Base-by-base conservation (phyloP, 2,329 filamentous ascomycete species). In the Fusarium sp. region DNA sequence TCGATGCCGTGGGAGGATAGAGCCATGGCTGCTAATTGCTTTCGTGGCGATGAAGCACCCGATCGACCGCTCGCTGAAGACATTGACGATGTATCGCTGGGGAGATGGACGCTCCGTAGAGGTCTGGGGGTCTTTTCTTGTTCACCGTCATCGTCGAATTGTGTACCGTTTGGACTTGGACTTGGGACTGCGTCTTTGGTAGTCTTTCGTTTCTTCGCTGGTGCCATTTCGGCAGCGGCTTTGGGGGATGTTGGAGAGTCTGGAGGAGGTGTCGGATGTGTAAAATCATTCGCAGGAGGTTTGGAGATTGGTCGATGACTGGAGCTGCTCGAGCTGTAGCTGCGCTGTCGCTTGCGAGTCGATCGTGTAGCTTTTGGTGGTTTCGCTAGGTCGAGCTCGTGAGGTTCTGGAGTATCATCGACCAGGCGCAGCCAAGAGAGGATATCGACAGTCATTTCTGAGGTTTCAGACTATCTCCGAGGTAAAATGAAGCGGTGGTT, bases 391-490 rank as follows among this genome's bases (percentile, higher is more conserved):
- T 44, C 12, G 8, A n/a, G 15, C 24, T 61, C 34, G 12, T 36
- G 24, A 4, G 70, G 5, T 4, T 22, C 12, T 24, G 38, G 3
- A 39, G 26, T 36, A 30, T 45, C 15, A 8, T 55, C 24, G 8
- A 24, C 28, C 41, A 38, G 30, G n/a, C 51, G 50, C 32, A 55
- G 18, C n/a, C 28, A 64, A 22, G 28, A 39, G 7, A 38, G 22
- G 12, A 70, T 26, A 5, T 44, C 20, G 2, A 54, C 8, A 42
- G n/a, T 9, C 32, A 59, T 63, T 34, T 32, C 17, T 26, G 15
- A 14, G 20, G 11, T 6, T 9, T 30, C 1, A 24, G 5, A 1
- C 5, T 4, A 6, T 18, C 18, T 0, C 4, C 3, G 4, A 4
- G 36, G 8, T 0, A 41, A 0, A 2, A 14, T 3, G 17, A 17